A percentile compares a stretch with the other conserved stretches of the same genome.
Conservation (phyloP, 768 basidiomycete species). For the Trametes maxima region DNA sequence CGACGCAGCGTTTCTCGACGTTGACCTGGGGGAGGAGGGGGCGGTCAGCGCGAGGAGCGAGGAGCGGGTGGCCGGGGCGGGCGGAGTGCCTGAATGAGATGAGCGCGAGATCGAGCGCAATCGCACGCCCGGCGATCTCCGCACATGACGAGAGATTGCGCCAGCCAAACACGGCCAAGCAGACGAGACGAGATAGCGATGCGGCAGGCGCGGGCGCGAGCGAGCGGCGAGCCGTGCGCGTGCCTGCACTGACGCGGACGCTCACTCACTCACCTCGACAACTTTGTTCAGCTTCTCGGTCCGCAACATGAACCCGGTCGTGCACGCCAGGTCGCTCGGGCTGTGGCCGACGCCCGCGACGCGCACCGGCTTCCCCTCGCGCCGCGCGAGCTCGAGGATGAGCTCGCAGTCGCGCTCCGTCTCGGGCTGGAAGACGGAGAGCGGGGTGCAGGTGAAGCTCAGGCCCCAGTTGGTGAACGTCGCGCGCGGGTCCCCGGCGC, state of each 20-base stretch:
- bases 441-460: conserved; percentile 72
- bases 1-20: conserved; percentile 61
- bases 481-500: conserved; percentile 40
- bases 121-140: conserved; percentile 25
- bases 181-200: conserved; percentile 25
- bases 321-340: conserved; percentile 93
- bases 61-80: neutral
- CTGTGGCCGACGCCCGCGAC: conserved; percentile 91
- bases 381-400: conserved; percentile 78
- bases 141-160: conserved; percentile 25
- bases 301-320: conserved; percentile 81
- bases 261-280: conserved; percentile 64
- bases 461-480: conserved; percentile 86
- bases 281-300: conserved; percentile 73
- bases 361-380: conserved; percentile 71
- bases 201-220: conserved; percentile 10
- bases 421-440: conserved; percentile 75
- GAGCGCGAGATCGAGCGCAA: conserved; percentile 8
- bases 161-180: conserved; percentile 21
- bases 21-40: conserved; percentile 56
- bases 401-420: conserved; percentile 67
- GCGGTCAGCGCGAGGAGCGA: neutral
- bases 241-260: conserved; percentile 10
- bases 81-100: conserved; percentile 19
- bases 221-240: conserved; percentile 6